These are phyloP conservation scores for Gautieria morchelliformis DNA, from an alignment of 768 basidiomycete genomes.

Conservation along the genomic window DNA sequence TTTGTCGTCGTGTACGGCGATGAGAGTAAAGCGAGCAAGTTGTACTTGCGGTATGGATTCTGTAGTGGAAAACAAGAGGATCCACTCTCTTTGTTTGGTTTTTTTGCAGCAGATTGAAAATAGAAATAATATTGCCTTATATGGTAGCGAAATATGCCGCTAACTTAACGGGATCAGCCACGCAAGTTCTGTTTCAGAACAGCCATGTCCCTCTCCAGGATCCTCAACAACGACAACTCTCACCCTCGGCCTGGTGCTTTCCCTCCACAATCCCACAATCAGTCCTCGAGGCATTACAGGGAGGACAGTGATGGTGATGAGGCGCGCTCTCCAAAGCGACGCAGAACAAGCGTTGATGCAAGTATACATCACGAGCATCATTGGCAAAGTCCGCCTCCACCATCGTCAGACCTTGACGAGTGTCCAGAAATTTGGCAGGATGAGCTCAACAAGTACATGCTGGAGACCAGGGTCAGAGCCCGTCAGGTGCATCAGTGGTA, in stretches of 20 bases:
- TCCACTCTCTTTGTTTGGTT: neutral
- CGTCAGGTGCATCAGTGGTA: conserved; percentile 69
- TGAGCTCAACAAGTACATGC: conserved; percentile 58
- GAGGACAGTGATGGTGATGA: conserved; percentile 1
- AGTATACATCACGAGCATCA: neutral
- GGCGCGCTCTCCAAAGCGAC: conserved; percentile 1
- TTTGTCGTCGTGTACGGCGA: neutral
- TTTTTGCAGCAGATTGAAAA: neutral
- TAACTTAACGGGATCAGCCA: conserved; percentile 8
- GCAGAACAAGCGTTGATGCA: neutral
- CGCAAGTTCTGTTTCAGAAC: conserved; percentile 4
- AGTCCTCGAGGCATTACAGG: neutral
- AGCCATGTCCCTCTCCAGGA: conserved; percentile 6
- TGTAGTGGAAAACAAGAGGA: neutral
- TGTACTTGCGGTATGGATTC: neutral
- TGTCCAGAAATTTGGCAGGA: conserved; percentile 68
- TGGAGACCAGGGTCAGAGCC: conserved; percentile 65
- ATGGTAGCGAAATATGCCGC: conserved; percentile 6
- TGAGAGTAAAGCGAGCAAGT: neutral
- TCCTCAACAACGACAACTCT: conserved; percentile 7
- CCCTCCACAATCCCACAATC: neutral
- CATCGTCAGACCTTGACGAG: conserved; percentile 75
- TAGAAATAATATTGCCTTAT: conserved; percentile 10
- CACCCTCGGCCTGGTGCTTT: neutral
- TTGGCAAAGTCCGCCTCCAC: conserved; percentile 24